Conservation (phyloP, 2,329 filamentous ascomycete species). For the Trichoderma atroviride region DNA sequence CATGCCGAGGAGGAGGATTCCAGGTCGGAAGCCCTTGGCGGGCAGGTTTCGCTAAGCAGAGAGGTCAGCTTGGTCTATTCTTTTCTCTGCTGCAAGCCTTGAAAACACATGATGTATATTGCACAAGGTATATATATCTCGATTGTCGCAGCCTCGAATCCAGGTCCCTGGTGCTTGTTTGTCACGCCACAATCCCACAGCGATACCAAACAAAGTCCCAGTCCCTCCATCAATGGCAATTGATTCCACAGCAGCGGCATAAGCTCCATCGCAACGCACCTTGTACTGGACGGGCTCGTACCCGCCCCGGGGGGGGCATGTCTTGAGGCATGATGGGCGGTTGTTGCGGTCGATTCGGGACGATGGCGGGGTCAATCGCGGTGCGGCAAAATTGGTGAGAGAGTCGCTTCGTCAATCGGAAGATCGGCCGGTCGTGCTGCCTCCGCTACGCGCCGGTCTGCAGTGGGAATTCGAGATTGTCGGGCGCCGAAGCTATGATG, state of each 20-base stretch:
- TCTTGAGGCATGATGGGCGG: slow-evolving; percentile 84
- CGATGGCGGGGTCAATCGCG: slow-evolving; percentile 20
- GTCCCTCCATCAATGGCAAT: not conserved
- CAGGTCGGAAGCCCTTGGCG: slow-evolving; percentile 83
- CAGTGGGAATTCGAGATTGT: slow-evolving; percentile 7
- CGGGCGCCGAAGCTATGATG: slow-evolving; percentile 16
- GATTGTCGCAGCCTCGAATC: not conserved
- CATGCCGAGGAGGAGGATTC: slow-evolving; percentile 75
- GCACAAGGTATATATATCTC: not conserved
- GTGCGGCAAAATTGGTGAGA: not conserved
- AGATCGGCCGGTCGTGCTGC: not conserved
- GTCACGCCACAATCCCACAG: not conserved
- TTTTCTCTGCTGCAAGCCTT: not conserved
- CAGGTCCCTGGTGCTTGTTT: not conserved
- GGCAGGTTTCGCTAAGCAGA: slow-evolving; percentile 80
- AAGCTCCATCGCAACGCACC: slow-evolving; percentile 53
- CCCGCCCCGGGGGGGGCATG: slow-evolving; percentile 92
- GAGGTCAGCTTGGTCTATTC: not conserved
- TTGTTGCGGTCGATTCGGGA: slow-evolving; percentile 28
- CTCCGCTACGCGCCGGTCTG: slow-evolving; percentile 21
- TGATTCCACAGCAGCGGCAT: not conserved
- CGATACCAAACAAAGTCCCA: not conserved
- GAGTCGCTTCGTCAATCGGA: slow-evolving; percentile 14
- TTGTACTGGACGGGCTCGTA: slow-evolving; percentile 98
- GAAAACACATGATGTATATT: not conserved